Evolutionary conservation across 345 rosid species (phyloP), one percentile per base, ranked within the genome.

Genomic region (Mercurialis annua): DNA sequence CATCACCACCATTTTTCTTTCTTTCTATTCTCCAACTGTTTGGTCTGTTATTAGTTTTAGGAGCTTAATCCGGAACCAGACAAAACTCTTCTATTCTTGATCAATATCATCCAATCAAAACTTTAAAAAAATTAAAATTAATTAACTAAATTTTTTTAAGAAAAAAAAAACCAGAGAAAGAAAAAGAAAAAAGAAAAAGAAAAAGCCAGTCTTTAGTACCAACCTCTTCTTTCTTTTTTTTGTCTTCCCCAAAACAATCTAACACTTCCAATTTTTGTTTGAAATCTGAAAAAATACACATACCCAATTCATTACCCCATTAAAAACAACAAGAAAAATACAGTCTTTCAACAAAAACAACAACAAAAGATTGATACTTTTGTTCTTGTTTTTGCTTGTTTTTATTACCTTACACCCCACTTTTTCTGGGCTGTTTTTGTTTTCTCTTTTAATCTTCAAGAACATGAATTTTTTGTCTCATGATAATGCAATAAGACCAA

Each of bases 21-120:
- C 72, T 74, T 51, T 44, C 70, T 67, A 70, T 76, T 85, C 77
- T 79, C 89, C 89, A 85, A 80, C 62, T 88, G 92, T 85, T 80
- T 75, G 97, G 89, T 73, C 67, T 68, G 75, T 66, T 81, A 85
- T 84, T 48, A 68, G 77, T 84, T 83, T 71, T 71, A 83, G 90
- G 87, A 86, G 81, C 69, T 73, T 74, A 78, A 77, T 65, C 69
- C 80, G 97, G 90, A 75, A 73, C 64, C 80, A 74, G 67, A 73
- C 71, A 71, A 64, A 63, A 69, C 52, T 48, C n/a, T 62, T 61
- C 50, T 14, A n/a, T n/a, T n/a, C n/a, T n/a, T n/a, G 31, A 57
- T 64, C 29, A 65, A 55, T 49, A 44, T 24, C 26, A 54, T 18
- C 43, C 55, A 46, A 20, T 14, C 57, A 66, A 65, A 40, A n/a